These are phyloP conservation scores for Puccinia horiana DNA, from an alignment of 1,284 basidiomycete genomes.

Conservation along the genomic window DNA sequence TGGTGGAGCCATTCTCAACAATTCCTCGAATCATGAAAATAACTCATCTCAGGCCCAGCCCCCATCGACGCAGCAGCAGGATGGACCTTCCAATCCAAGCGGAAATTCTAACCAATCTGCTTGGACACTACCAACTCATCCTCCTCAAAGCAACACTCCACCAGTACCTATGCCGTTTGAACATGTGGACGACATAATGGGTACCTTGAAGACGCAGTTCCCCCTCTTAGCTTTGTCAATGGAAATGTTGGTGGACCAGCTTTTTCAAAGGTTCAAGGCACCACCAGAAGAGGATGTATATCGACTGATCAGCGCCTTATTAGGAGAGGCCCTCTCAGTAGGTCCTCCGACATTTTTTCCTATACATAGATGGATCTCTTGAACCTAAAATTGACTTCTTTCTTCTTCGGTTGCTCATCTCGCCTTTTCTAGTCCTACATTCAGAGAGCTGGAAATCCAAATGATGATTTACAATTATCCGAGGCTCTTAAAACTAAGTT, in stretches of 20 bases:
- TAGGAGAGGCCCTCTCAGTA: slow-evolving; percentile 66
- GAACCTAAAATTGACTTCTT: not conserved
- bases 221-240: slow-evolving; percentile 90
- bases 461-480: slow-evolving; percentile 45
- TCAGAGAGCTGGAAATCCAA: slow-evolving; percentile 40
- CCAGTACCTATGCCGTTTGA: slow-evolving; percentile 77
- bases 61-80: slow-evolving; percentile 51
- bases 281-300: slow-evolving; percentile 92
- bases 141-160: slow-evolving; percentile 21
- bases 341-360: slow-evolving; percentile 41
- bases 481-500: slow-evolving; percentile 41
- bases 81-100: slow-evolving; percentile 54
- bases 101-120: slow-evolving; percentile 7
- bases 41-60: slow-evolving; percentile 50
- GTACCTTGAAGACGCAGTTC: slow-evolving; percentile 93
- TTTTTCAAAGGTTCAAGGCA: slow-evolving; percentile 86
- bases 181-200: slow-evolving; percentile 88
- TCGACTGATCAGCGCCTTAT: slow-evolving; percentile 79
- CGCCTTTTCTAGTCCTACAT: slow-evolving; percentile 31
- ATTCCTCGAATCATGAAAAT: slow-evolving; percentile 50
- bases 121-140: not conserved
- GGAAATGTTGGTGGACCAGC: slow-evolving; percentile 97
- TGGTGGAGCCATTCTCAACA: slow-evolving; percentile 40
- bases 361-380: not conserved
- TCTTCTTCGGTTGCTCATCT: not conserved